Conservation (phyloP, 345 rosid genomes). For the Laguncularia racemosa region DNA sequence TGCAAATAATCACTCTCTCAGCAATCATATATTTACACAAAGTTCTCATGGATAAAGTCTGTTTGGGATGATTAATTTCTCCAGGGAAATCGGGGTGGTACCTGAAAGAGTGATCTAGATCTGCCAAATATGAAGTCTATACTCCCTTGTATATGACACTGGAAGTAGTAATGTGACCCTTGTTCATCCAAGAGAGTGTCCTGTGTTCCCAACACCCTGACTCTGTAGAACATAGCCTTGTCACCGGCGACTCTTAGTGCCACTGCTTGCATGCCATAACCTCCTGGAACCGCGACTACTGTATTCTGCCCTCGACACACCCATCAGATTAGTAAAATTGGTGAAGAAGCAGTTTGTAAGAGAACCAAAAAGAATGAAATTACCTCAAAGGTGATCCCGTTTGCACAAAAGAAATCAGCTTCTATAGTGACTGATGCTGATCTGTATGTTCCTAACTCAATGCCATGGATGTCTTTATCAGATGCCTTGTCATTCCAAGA, state of each 20-base stretch:
- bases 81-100: not conserved
- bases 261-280: constrained; percentile 71
- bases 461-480: constrained; percentile 39
- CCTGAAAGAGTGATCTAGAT: constrained; percentile 73
- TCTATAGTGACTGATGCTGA: constrained; percentile 68
- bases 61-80: not conserved
- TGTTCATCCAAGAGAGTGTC: constrained; percentile 79
- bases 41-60: not conserved
- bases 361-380: too few species aligned
- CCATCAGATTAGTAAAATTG: not conserved
- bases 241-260: constrained; percentile 67
- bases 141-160: constrained; percentile 62
- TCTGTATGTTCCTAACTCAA: constrained; percentile 55
- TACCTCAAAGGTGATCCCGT: constrained; percentile 81
- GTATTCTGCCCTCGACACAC: constrained; percentile 50
- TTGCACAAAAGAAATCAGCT: constrained; percentile 76
- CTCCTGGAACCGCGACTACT: constrained; percentile 59
- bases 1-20: not conserved
- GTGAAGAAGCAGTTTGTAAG: too few species aligned
- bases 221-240: constrained; percentile 71
- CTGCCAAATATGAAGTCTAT: constrained; percentile 86
- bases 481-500: constrained; percentile 76
- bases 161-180: constrained; percentile 76
- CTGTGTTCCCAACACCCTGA: constrained; percentile 69
- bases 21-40: not conserved